phyloP scores from a whole-genome alignment of 139 green algal genomes.

The Zygnema circumcarinatum region DNA sequence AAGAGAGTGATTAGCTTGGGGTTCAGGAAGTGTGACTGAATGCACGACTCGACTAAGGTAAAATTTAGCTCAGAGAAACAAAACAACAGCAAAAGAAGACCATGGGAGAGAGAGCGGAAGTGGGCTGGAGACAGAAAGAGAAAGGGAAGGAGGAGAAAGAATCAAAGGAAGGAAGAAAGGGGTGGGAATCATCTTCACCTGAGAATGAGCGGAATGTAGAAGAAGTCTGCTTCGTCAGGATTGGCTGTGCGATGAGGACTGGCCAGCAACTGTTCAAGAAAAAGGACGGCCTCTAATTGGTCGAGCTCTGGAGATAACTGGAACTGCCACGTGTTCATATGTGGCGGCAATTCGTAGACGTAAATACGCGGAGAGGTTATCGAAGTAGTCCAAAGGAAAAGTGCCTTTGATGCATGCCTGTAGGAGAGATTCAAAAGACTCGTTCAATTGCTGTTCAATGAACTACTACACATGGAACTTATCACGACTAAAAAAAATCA shows the following conservation, averaged over 20 bases:
- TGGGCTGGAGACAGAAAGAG: neutral
- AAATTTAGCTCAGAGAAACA: neutral
- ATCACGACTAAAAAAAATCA: too few species aligned
- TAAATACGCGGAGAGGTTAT: slow-evolving; percentile 15
- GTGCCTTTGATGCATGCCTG: neutral
- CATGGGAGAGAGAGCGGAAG: neutral
- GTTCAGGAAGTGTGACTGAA: too few species aligned
- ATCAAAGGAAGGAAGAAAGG: neutral
- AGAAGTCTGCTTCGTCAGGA: slow-evolving; percentile 66
- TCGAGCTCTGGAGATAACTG: slow-evolving; percentile 5
- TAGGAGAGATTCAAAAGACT: too few species aligned
- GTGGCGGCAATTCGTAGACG: slow-evolving; percentile 42
- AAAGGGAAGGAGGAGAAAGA: neutral
- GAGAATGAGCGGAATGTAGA: slow-evolving; percentile 50
- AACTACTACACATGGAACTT: too few species aligned
- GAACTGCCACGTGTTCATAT: slow-evolving; percentile 37
- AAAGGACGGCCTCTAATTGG: slow-evolving; percentile 37
- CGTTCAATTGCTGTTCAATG: too few species aligned
- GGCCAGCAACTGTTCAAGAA: slow-evolving; percentile 68
- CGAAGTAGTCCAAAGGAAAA: neutral
- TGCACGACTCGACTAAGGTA: too few species aligned
- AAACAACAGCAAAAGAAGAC: neutral
- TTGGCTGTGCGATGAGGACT: slow-evolving; percentile 70
- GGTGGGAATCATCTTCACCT: neutral
- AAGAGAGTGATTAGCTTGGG: too few species aligned